Evolutionary conservation across 495 filamentous ascomycete genomes (phyloP).

Genomic region (Aspergillus homomorphus): DNA sequence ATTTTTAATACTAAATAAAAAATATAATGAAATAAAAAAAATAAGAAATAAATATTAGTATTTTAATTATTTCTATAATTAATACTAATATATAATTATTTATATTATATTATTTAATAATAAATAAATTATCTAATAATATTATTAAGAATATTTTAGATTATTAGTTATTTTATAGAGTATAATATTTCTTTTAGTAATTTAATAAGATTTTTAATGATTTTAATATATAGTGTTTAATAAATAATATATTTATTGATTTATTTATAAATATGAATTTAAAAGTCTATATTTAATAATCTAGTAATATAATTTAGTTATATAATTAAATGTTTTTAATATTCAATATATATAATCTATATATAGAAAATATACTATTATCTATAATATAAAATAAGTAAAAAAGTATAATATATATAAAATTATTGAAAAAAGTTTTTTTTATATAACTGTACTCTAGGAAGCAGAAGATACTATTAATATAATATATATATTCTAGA

Average conservation of each 20-base stretch:
- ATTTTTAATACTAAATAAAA: slow-evolving; percentile 11
- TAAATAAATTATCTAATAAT: neutral
- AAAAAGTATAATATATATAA: too few species aligned
- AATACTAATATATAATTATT: neutral
- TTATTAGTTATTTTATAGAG: slow-evolving; percentile 3
- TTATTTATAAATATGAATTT: neutral
- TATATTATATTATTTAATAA: neutral
- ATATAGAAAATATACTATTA: neutral
- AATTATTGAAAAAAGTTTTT: too few species aligned
- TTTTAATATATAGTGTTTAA: slow-evolving; percentile 11
- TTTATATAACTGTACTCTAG: too few species aligned
- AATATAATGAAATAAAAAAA: slow-evolving; percentile 3
- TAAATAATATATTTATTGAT: neutral
- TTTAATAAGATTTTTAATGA: neutral
- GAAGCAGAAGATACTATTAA: too few species aligned
- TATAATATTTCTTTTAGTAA: neutral
- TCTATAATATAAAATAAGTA: too few species aligned
- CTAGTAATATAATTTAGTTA: neutral
- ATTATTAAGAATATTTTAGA: neutral
- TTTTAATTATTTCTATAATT: neutral
- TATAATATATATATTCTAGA: too few species aligned
- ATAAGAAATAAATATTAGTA: neutral
- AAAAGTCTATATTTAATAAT: neutral
- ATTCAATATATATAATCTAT: too few species aligned
- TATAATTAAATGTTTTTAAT: too few species aligned